Evolutionary conservation across 108 stramenopile species (phyloP), one percentile per base, ranked within the genome.

Genomic region (Stephanodiscus triporus): DNA sequence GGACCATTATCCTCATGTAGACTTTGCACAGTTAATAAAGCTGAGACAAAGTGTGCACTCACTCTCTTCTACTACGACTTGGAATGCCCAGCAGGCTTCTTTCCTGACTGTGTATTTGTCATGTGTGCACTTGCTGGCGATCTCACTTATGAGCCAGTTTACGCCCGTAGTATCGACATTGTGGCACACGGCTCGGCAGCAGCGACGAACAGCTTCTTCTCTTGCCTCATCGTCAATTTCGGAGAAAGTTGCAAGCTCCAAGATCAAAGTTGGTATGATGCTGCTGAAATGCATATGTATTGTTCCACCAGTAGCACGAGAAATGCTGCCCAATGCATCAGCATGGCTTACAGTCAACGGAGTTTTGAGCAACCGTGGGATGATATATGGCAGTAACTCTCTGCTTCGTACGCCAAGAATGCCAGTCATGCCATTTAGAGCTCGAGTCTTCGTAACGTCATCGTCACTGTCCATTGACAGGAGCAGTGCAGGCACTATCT

Each of bases 401-500:
- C 90, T 84, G 62, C 95, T 95, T 56, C 97, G 88, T 20, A 96
- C 81, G 54, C 89, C 84, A 19, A 97, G 81, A 54, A 99, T 93
- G 13, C 96, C 96, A 50, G 93, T 94, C 26, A 99, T 81, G 22
- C 97, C 99, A 63, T 91, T 91, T 49, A 98, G 71, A 14, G 99
- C 99, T 60, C 95, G 89, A 30, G 74, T 72, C 24, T 89, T 73
- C 16, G 71, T 61, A 59, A 65, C 71, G 16, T 83, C 93, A n/a
- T 82, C 88, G 29, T 74, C 75, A 73, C 75, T 76, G 50, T 97
- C 97, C 63, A 92, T 81, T 10, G 87, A 84, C 4, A 90, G 85
- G 64, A 99, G 93, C 67, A 98, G 70, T 10, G 94, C 77, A 2
- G 98, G 98, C 37, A 99, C 95, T 57, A 98, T 88, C 55, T 95